Evolutionary conservation across 192 early-diverging fungal species (phyloP), one percentile per base, ranked within the genome.

Genomic region (Lunasporangiospora selenospora): DNA sequence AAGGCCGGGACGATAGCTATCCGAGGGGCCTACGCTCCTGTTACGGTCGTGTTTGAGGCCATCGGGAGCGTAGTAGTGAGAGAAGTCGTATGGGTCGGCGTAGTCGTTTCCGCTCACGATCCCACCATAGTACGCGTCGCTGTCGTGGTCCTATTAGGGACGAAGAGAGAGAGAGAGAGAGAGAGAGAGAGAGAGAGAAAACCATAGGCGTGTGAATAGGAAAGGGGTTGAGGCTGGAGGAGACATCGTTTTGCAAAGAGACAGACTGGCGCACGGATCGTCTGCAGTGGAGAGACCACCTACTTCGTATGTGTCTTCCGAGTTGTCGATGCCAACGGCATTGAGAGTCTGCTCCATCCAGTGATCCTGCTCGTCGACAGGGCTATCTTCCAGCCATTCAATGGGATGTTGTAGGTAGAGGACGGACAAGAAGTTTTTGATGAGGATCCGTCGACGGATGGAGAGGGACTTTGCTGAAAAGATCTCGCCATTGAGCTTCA

Each of bases 321-420:
- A n/a, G n/a, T n/a, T 40, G 27, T 26, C 55, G 37, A 70, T 70
- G 23, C 69, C 61, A 29, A 26, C 69, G 5, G 69, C 69, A 21
- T 59, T 58, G 29, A 63, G 69, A 0, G 69, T 73, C 26, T 73
- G 58, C 21, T 73, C 69, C 55, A 63, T n/a, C 69, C 69, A 73
- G 19, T 73, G 60, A 27, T 62, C 69, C 21, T 62, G 21, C 32
- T 54, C 54, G 37, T 63, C 54, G 2, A 52, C 55, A 3, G 58
- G 40, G 12, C 44, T 55, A 1, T 56, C 32, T 33, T 73, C 48
- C 29, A 58, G 55, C 54, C 53, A 62, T 34, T 73, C 53, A 19
- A 73, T 43, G 11, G 69, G 69, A 23, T 73, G 69, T 16, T 33
- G 27, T 31, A 63, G 60, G 43, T 63, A 73, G 26, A 73, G 49